Evolutionary conservation across 345 rosid species (phyloP), one percentile per base, ranked within the genome.

Genomic region (Gossypium sturtianum): DNA sequence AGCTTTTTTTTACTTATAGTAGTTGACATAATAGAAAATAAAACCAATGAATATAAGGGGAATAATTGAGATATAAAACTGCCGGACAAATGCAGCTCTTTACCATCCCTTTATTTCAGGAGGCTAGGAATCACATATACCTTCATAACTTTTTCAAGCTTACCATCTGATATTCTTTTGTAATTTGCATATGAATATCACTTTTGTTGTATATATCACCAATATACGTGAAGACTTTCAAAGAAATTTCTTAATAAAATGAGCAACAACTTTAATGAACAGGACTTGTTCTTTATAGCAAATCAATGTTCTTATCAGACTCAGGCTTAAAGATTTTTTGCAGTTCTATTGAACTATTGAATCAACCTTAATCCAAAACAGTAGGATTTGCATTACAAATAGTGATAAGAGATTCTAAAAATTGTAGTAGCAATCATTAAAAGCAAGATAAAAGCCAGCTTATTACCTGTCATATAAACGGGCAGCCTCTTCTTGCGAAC

Each of bases 401-500:
- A 13, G 19, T 12, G 54, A 13, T 48, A 11, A 67, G 20, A 48
- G 22, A 22, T 23, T 67, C 71, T 64, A 19, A 23, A 10, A 34
- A 34, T 69, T 16, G 59, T 16, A 72, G 56, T 20, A 59, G 63
- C 52, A 27, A 29, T 63, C 13, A 63, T 56, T 38, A 47, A 12
- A 65, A 66, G 62, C 22, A 66, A 43, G 41, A 9, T 48, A 9
- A 78, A 53, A 47, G 69, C 34, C 23, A 60, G 22, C 49, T 15
- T 53, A 43, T 22, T 76, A 94, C 98, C 97, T 92, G 78, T 94
- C 98, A 76, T 94, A 94, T 76, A 92, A 86, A 74, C 77, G 95
- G 43, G 98, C 98, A 78, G 98, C 98, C 76, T 92, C 98, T 82
- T 89, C 90, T 84, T 94, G 97, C 41, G 98, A 84, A 81, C 97